These are phyloP conservation scores for Diatrype stigma DNA, from an alignment of 2,329 filamentous ascomycete species.

Conservation along the genomic window DNA sequence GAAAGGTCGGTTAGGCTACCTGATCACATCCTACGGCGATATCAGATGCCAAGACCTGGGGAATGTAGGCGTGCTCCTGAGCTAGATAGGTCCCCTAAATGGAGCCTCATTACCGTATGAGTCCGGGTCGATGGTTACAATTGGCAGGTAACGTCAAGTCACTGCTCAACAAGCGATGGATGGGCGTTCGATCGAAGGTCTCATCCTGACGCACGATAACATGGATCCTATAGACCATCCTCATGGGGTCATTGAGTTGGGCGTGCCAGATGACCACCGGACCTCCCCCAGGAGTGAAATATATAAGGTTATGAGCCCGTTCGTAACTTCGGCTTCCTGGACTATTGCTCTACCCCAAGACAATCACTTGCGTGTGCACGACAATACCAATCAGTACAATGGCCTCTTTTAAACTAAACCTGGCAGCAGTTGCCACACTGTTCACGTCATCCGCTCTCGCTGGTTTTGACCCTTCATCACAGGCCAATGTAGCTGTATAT, in stretches of 20 bases:
- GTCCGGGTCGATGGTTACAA: neutral
- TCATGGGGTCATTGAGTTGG: too few species aligned
- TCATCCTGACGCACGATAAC: neutral
- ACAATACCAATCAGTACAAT: neutral
- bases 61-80: neutral
- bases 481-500: constrained; percentile 41
- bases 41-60: neutral
- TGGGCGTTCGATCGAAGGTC: neutral
- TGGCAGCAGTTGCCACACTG: neutral
- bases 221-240: neutral
- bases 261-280: too few species aligned
- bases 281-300: too few species aligned
- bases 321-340: neutral
- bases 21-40: neutral
- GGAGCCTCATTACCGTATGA: neutral
- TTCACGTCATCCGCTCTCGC: constrained; percentile 18
- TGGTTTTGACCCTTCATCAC: constrained; percentile 39
- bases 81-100: neutral
- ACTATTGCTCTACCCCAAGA: neutral
- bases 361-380: neutral
- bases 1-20: too few species aligned
- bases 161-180: neutral
- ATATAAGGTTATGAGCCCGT: neutral
- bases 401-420: neutral
- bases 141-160: neutral